A percentile compares a stretch with the other conserved stretches of the same genome.
phyloP scores from a whole-genome alignment of 2,329 filamentous ascomycete species.

The Fusarium protoensiforme region DNA sequence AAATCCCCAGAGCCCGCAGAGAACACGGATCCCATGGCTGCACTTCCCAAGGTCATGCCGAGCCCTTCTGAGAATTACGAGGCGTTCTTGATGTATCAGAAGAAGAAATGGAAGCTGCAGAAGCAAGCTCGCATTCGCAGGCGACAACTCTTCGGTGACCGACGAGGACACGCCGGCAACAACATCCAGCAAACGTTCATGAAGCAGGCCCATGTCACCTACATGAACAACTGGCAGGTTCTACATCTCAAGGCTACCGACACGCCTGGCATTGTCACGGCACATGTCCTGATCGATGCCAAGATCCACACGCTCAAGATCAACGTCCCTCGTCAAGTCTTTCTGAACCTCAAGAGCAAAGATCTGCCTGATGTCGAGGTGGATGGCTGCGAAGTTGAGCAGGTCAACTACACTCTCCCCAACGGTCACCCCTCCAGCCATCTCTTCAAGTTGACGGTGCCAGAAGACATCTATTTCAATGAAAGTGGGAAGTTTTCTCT shows the following conservation, averaged over 20 bases:
- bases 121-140: constrained; percentile 87
- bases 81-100: constrained; percentile 92
- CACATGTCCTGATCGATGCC: constrained; percentile 91
- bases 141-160: constrained; percentile 92
- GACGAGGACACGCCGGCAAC: constrained; percentile 61
- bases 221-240: constrained; percentile 94
- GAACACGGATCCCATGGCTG: constrained; percentile 81
- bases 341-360: constrained; percentile 88
- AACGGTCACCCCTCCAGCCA: constrained; percentile 95
- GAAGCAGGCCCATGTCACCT: constrained; percentile 90
- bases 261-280: constrained; percentile 85
- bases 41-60: constrained; percentile 86
- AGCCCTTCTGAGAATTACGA: constrained; percentile 86
- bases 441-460: constrained; percentile 91
- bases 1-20: constrained; percentile 78
- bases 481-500: constrained; percentile 85
- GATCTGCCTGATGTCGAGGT: constrained; percentile 91
- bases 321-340: constrained; percentile 88
- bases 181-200: constrained; percentile 80
- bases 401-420: constrained; percentile 91
- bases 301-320: constrained; percentile 91
- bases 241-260: constrained; percentile 87
- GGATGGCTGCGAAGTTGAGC: constrained; percentile 87
- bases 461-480: constrained; percentile 87
- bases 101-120: constrained; percentile 98